Conservation (phyloP, 2,329 filamentous ascomycete genomes). For the Trichoderma sp. region DNA sequence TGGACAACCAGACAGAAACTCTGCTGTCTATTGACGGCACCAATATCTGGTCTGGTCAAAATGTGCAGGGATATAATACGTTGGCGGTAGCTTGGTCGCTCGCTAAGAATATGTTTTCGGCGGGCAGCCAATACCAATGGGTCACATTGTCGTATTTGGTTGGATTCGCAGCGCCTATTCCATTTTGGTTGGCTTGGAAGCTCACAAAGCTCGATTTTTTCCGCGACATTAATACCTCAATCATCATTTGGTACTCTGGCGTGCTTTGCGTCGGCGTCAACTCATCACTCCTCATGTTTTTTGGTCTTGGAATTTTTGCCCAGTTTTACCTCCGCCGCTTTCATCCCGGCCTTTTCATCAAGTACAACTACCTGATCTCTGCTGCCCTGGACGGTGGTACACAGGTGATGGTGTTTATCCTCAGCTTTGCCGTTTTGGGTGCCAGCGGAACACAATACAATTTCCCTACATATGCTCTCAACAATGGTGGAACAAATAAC, state of each 20-base stretch:
- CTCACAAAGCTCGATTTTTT: conserved; percentile 27
- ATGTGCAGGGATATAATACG: conserved; percentile 50
- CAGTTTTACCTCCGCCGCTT: conserved; percentile 35
- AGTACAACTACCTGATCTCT: conserved; percentile 33
- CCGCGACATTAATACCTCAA: conserved; percentile 43
- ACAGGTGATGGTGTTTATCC: conserved; percentile 30
- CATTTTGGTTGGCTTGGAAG: conserved; percentile 39
- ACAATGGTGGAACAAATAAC: conserved; percentile 11
- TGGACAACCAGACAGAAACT: conserved; percentile 42
- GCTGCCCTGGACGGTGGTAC: conserved; percentile 30
- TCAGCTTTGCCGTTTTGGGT: conserved; percentile 29
- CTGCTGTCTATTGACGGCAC: conserved; percentile 43
- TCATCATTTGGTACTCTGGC: conserved; percentile 47
- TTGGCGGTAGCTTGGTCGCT: conserved; percentile 34
- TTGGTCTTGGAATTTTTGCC: conserved; percentile 36
- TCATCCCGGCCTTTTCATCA: conserved; percentile 32
- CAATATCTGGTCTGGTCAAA: conserved; percentile 49
- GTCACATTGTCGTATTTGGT: conserved; percentile 23
- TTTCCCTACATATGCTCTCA: conserved; percentile 22
- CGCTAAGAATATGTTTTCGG: conserved; percentile 31
- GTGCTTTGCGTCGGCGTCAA: conserved; percentile 45
- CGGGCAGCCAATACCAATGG: conserved; percentile 30
- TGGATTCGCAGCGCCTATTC: conserved; percentile 43
- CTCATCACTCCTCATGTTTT: conserved; percentile 36
- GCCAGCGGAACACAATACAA: conserved; percentile 13